A percentile compares a stretch with the other conserved stretches of the same genome.
Conservation (phyloP, 2,329 filamentous ascomycete genomes). For the Cylindrodendrum hubeiense region DNA sequence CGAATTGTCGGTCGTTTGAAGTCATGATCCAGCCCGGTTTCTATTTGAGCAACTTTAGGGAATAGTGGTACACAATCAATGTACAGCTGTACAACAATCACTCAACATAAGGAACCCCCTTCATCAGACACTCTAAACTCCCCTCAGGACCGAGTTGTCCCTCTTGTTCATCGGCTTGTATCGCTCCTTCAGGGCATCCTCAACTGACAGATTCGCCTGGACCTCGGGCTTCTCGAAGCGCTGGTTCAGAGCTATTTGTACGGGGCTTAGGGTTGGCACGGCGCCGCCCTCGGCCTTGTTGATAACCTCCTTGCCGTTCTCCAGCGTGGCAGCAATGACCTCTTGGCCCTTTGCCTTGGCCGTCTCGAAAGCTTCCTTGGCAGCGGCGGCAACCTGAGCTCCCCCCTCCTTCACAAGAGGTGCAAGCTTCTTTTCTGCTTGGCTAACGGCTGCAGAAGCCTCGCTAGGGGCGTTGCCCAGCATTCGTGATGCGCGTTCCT, state of each 20-base stretch:
- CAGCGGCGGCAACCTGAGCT: slow-evolving; percentile 48
- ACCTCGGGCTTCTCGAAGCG: slow-evolving; percentile 60
- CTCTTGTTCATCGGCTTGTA: slow-evolving; percentile 63
- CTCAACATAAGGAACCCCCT: slow-evolving; percentile 21
- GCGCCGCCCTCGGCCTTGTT: slow-evolving; percentile 54
- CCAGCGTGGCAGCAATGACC: slow-evolving; percentile 54
- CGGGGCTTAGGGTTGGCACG: slow-evolving; percentile 48
- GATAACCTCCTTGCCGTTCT: slow-evolving; percentile 56
- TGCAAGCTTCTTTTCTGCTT: slow-evolving; percentile 46
- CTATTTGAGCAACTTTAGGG: slow-evolving; percentile 43
- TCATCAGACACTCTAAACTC: slow-evolving; percentile 45
- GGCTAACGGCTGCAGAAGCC: slow-evolving; percentile 44
- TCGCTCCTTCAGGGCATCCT: slow-evolving; percentile 66
- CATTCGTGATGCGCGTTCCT: slow-evolving; percentile 60
- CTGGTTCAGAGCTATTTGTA: slow-evolving; percentile 64
- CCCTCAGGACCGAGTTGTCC: slow-evolving; percentile 59
- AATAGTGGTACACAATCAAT: slow-evolving; percentile 47
- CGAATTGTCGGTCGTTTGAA: slow-evolving; percentile 30
- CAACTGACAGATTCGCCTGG: slow-evolving; percentile 60
- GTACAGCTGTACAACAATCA: slow-evolving; percentile 41
- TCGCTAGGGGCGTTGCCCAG: slow-evolving; percentile 56
- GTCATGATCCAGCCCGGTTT: slow-evolving; percentile 37
- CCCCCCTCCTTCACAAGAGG: slow-evolving; percentile 51
- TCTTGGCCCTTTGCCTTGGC: slow-evolving; percentile 53
- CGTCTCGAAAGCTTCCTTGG: slow-evolving; percentile 51